phyloP scores from a whole-genome alignment of 2,329 filamentous ascomycete species.

The Botrytis porri region DNA sequence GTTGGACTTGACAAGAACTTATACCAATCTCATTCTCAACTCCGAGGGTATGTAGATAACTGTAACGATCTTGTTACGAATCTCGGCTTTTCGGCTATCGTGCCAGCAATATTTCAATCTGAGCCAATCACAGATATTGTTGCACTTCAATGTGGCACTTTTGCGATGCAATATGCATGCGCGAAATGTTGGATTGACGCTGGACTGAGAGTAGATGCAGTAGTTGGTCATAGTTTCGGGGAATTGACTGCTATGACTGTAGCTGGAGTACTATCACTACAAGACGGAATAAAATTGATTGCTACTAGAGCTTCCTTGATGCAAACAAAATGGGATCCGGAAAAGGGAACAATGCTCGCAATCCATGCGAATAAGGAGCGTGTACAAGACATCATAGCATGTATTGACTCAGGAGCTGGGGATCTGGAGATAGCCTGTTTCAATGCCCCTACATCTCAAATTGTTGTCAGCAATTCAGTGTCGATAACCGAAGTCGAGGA shows the following conservation, averaged over 20 bases:
- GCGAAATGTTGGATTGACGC: constrained; percentile 27
- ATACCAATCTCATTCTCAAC: constrained; percentile 3
- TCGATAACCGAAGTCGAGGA: not conserved
- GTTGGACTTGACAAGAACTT: constrained; percentile 21
- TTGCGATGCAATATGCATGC: constrained; percentile 28
- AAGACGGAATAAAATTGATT: constrained; percentile 29
- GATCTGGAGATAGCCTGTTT: not conserved
- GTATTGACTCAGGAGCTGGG: not conserved
- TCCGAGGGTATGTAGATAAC: constrained; percentile 23
- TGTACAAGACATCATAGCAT: not conserved
- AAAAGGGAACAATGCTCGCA: not conserved
- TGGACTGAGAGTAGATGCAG: constrained; percentile 18
- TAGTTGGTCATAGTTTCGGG: constrained; percentile 43
- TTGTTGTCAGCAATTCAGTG: not conserved
- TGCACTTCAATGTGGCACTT: constrained; percentile 23
- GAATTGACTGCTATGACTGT: constrained; percentile 40
- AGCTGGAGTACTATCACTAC: constrained; percentile 21
- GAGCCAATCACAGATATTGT: constrained; percentile 19
- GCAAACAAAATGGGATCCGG: not conserved
- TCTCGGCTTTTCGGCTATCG: constrained; percentile 20
- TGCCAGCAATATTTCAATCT: constrained; percentile 25
- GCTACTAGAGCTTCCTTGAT: constrained; percentile 39
- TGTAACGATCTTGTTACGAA: constrained; percentile 19
- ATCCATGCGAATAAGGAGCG: not conserved
- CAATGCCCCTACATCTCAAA: not conserved